Conservation (phyloP, 106 monocot species). For the Dioscorea alata region DNA sequence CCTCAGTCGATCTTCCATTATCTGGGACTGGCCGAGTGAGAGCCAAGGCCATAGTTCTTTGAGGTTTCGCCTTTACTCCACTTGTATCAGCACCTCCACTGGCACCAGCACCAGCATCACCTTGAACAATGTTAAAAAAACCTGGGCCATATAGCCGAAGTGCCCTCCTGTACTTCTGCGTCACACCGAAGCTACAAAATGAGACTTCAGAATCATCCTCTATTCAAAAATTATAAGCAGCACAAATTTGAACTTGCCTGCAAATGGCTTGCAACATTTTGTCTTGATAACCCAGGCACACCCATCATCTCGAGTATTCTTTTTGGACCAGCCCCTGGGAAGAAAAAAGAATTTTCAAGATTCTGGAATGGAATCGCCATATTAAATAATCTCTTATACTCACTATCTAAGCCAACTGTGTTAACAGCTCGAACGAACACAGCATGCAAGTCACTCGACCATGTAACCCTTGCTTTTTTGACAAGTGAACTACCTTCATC, state of each 20-base stretch:
- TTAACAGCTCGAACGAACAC: slow-evolving; percentile 22
- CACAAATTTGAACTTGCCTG: slow-evolving; percentile 15
- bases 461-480: slow-evolving; percentile 21
- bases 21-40: background rate
- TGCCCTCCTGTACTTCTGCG: slow-evolving; percentile 29
- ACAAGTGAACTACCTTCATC: slow-evolving; percentile 1
- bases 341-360: background rate
- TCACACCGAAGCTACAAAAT: too few relatives aligned
- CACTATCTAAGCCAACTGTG: slow-evolving; percentile 22
- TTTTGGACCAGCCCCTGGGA: slow-evolving; percentile 23
- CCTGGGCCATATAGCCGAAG: slow-evolving; percentile 10
- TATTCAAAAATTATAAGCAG: background rate
- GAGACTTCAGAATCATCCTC: too few relatives aligned
- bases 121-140: background rate
- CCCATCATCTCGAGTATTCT: slow-evolving; percentile 28
- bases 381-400: slow-evolving; percentile 5
- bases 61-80: background rate
- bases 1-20: background rate
- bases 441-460: slow-evolving; percentile 19
- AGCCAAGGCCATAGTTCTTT: background rate
- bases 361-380: background rate
- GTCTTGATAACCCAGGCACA: slow-evolving; percentile 20
- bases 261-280: slow-evolving; percentile 39
- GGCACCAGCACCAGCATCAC: background rate
- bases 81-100: background rate